Conservation (phyloP, 176 grass and related monocot species). For the Rhynchospora tenuis region DNA sequence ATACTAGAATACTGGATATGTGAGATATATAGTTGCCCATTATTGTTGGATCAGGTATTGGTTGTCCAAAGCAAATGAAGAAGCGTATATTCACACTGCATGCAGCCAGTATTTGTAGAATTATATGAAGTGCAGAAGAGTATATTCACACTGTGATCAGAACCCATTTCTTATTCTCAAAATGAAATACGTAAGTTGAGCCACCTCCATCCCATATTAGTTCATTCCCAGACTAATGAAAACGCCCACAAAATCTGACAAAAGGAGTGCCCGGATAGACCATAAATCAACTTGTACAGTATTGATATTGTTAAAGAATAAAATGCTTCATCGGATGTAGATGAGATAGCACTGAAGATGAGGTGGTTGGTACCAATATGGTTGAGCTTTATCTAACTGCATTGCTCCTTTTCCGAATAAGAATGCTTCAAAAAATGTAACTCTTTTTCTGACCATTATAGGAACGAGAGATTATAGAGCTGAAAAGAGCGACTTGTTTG, state of each 20-base stretch:
- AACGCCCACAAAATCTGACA: neutral
- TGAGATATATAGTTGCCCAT: constrained; percentile 1
- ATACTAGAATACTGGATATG: constrained; percentile 12
- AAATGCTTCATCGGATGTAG: neutral
- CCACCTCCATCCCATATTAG: too few relatives aligned
- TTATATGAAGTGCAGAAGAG: neutral
- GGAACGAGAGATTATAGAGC: neutral
- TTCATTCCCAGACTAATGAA: too few relatives aligned
- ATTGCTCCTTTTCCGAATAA: neutral
- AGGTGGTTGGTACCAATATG: neutral
- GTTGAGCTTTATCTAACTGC: neutral
- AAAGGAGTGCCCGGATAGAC: neutral
- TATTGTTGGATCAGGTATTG: neutral
- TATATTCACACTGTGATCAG: too few relatives aligned
- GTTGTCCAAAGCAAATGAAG: neutral
- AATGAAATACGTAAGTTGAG: too few relatives aligned
- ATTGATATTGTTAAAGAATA: neutral
- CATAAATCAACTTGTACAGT: neutral
- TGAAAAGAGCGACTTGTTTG: neutral
- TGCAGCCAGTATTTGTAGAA: neutral
- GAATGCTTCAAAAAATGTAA: neutral
- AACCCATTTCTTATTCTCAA: too few relatives aligned
- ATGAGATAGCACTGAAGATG: neutral
- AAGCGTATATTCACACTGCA: neutral
- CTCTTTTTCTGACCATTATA: neutral